Base-by-base conservation (phyloP, 768 basidiomycete species). In the Terana coerulea region DNA sequence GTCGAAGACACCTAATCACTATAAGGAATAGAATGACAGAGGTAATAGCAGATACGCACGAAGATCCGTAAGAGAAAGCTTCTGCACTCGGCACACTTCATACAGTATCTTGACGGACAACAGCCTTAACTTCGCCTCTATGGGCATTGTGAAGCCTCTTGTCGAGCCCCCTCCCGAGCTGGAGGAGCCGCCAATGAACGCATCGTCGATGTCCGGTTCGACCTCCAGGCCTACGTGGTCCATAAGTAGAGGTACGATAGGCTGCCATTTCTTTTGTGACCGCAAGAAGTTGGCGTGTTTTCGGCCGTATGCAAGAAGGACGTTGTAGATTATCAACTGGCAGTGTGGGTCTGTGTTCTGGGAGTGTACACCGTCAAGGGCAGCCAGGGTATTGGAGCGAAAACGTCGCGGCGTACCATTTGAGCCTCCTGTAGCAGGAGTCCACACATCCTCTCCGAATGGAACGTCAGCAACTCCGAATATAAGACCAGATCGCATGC, bases 31-130 rank as follows among this genome's bases (percentile, higher is more conserved):
- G 29, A n/a, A 24, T 36, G 35, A 30, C 25, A 29, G 5, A 15
- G 15, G 37, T 17, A 15, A 39, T 30, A 4, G 19, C 28, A 25
- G 35, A 28, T 39, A 17, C 41, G 74, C 61, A 91, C 92, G 75
- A n/a, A 98, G 70, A 66, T 97, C 95, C 42, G 78, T 77, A 15
- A 79, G 66, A 7, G 83, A 80, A 53, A 95, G 68, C 58, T 88
- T 91, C 66, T 95, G 94, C 46, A 97, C 87, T 45, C 92, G 76
- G 66, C 92, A 95, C 6, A 98, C 86, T 69, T 98, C 94, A 59
- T 98, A 99, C 51, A 99, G 72, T 30, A 95, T 64, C 51, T 77
- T 76, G 14, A 91, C 78, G 28, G 86, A 77, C 30, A 95, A 73
- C 47, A 80, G 70, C 60, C 90, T 73, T 26, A 98, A 68, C 59